phyloP scores from a whole-genome alignment of 345 rosid species.

The Excoecaria cochinchinensis region DNA sequence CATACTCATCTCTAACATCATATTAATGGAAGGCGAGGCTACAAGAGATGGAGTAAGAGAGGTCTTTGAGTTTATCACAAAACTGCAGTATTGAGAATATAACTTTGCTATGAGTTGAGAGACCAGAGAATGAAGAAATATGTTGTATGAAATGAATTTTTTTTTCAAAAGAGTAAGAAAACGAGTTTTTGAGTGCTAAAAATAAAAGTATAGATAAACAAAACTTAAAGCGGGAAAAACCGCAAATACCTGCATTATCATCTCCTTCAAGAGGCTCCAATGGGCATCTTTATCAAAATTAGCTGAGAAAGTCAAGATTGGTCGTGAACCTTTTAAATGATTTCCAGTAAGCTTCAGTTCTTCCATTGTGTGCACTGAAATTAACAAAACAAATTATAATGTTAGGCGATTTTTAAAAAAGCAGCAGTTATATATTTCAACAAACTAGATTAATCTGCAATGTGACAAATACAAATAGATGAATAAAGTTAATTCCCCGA shows the following conservation, averaged over 20 bases:
- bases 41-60: slow-evolving; percentile 4
- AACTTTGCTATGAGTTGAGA: background rate
- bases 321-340: slow-evolving; percentile 85
- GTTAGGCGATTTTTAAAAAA: background rate
- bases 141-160: background rate
- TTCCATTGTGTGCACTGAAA: slow-evolving; percentile 91
- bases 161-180: background rate
- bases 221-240: background rate
- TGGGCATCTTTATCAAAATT: slow-evolving; percentile 83
- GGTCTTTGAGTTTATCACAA: background rate
- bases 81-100: background rate
- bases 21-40: background rate
- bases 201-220: background rate
- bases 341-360: slow-evolving; percentile 96
- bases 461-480: background rate
- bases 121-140: background rate
- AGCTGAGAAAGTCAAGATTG: slow-evolving; percentile 74
- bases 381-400: background rate
- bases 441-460: background rate
- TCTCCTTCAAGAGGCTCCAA: slow-evolving; percentile 92
- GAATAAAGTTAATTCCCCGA: background rate
- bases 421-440: background rate
- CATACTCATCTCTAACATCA: background rate
- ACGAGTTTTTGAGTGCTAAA: background rate
- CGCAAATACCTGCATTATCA: slow-evolving; percentile 68